Percentiles rank a stretch among this genome's conserved stretches.
These are phyloP conservation scores for Pyrus communis DNA, from an alignment of 306 rosid genomes.

Conservation along the genomic window DNA sequence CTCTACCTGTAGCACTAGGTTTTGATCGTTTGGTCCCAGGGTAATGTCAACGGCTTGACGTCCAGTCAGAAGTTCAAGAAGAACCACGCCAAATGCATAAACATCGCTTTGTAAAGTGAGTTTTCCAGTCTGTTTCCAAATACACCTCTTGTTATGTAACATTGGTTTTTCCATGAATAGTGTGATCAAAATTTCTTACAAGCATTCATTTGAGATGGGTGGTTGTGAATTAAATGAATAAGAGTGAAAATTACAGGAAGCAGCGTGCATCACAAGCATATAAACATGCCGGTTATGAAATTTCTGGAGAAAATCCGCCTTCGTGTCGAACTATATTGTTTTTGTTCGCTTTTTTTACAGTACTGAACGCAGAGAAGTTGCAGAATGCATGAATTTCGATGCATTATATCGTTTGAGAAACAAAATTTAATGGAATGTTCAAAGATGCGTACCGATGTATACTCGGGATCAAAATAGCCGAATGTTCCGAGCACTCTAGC, in stretches of 20 bases:
- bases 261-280: neutral
- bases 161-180: neutral
- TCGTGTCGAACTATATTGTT: neutral
- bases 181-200: neutral
- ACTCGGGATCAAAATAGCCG: slow-evolving; percentile 93
- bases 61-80: slow-evolving; percentile 91
- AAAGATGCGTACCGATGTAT: slow-evolving; percentile 63
- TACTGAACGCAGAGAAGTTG: neutral
- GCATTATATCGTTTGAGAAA: neutral
- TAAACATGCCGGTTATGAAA: neutral
- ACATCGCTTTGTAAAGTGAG: slow-evolving; percentile 94
- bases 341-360: neutral
- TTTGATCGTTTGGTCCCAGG: slow-evolving; percentile 87
- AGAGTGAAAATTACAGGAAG: neutral
- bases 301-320: neutral
- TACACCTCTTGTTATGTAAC: slow-evolving; percentile 1
- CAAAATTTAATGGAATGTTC: neutral
- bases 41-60: slow-evolving; percentile 87
- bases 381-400: neutral
- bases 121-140: slow-evolving; percentile 75
- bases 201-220: neutral
- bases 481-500: slow-evolving; percentile 91
- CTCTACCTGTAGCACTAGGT: slow-evolving; percentile 81
- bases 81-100: slow-evolving; percentile 97
- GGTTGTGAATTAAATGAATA: neutral